These are phyloP conservation scores for Eremochloa ophiuroides DNA, from an alignment of 176 grass and related monocot genomes.

Conservation along the genomic window DNA sequence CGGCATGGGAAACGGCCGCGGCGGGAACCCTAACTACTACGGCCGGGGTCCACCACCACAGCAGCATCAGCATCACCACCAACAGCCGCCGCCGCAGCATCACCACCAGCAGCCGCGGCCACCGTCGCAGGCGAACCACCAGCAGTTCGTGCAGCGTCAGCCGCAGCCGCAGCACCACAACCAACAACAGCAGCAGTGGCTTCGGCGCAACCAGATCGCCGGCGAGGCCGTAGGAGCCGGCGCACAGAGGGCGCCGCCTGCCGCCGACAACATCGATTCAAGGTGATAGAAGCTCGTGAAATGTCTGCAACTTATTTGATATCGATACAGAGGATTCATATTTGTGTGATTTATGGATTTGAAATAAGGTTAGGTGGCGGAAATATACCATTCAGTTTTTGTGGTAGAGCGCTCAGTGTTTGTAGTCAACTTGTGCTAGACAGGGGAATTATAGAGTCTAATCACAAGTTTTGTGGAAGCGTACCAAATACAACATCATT, in stretches of 20 bases:
- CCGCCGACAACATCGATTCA: too few species aligned
- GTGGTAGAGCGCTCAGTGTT: not conserved
- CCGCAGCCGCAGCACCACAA: constrained; percentile 23
- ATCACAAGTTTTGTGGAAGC: not conserved
- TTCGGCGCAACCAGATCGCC: constrained; percentile 47
- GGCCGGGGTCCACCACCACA: constrained; percentile 42
- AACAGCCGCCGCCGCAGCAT: too few species aligned
- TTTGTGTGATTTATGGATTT: constrained; percentile 15
- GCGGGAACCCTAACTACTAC: constrained; percentile 59
- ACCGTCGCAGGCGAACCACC: too few species aligned
- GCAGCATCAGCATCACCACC: constrained; percentile 26
- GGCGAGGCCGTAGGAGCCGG: too few species aligned
- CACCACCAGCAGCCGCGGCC: constrained; percentile 47
- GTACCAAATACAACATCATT: not conserved
- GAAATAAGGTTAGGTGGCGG: not conserved
- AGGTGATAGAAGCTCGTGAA: constrained; percentile 35
- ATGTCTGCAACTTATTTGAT: not conserved
- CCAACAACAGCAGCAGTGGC: constrained; percentile 60
- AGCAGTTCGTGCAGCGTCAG: constrained; percentile 55
- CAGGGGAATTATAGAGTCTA: not conserved
- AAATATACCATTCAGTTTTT: not conserved
- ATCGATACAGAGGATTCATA: not conserved
- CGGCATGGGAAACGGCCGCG: constrained; percentile 62
- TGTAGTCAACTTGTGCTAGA: not conserved
- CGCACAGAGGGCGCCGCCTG: too few species aligned